Evolutionary conservation across 129 eudicot species (phyloP).

Genomic region (Sambucus nigra): DNA sequence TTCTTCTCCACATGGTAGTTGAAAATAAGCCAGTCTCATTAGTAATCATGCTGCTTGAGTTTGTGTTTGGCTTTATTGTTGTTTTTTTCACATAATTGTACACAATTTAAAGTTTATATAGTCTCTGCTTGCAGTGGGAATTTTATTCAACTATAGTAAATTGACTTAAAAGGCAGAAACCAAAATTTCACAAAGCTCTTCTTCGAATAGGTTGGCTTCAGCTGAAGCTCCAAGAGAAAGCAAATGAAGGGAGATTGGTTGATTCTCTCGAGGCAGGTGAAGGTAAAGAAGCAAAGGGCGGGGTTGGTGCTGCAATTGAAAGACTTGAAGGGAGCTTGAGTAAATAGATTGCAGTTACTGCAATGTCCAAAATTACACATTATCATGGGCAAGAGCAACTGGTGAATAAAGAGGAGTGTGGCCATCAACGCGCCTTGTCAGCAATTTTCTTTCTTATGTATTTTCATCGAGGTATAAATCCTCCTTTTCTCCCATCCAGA

Average conservation of each 20-base stretch:
- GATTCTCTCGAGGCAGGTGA: conserved; percentile 15
- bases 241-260: conserved; percentile 44
- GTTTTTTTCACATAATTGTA: too few species aligned
- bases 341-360: conserved; percentile 15
- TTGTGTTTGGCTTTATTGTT: too few species aligned
- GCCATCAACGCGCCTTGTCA: not conserved
- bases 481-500: too few species aligned
- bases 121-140: too few species aligned
- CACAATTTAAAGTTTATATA: too few species aligned
- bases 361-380: not conserved
- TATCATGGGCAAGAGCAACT: not conserved
- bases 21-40: too few species aligned
- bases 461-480: not conserved
- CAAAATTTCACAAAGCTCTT: not conserved
- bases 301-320: conserved; percentile 69
- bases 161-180: not conserved
- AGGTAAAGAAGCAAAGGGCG: conserved; percentile 28
- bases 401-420: not conserved
- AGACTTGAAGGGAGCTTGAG: conserved; percentile 60
- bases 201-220: conserved; percentile 77
- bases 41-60: too few species aligned
- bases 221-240: conserved; percentile 85
- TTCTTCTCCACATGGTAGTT: too few species aligned
- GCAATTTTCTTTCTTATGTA: not conserved
- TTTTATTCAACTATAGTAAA: not conserved